Base-by-base conservation (phyloP, 768 basidiomycete species). In the Podaxis sp. region DNA sequence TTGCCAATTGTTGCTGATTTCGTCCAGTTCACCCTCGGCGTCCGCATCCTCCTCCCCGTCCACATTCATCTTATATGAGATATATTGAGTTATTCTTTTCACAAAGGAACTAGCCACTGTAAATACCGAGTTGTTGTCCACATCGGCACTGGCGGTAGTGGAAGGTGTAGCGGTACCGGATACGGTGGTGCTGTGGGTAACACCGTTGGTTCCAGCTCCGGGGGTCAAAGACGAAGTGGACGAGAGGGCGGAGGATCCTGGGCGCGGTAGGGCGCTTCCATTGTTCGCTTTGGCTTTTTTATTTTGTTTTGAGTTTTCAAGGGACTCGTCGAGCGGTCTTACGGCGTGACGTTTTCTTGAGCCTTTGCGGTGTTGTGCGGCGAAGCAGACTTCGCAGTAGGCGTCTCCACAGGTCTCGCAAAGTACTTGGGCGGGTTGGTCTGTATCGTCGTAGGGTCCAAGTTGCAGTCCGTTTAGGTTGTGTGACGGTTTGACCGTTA, bases 301-400 rank as follows among this genome's bases (percentile, higher is more conserved):
- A 38, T 70, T 58, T 62, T 67, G 71, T 64, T 56, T 65, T 56
- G 44, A 46, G n/a, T 17, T 7, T n/a, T 56, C 51, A 26, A 15
- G 20, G 40, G 26, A 58, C 37, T 67, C 60, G 66, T 69, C 65
- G 37, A 91, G 67, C 41, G 84, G 76, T 66, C 81, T 87, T 13
- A 78, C 76, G 5, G 74, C 70, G 71, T 94, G 93, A 40, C 72
- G 73, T 72, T 88, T 92, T 54, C 93, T 81, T 2, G 87, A 80
- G 7, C 93, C 93, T 68, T 94, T 95, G 52, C 92, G 79, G 73
- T 95, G 93, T 70, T 91, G 91, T 0, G 92, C 84, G 10, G 89
- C 84, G 72, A 89, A 95, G 79, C 93, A 95, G 24, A 95, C 93
- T 70, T 93, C 89, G 64, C 93, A 94, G 69, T 87, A 94, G 20